These are phyloP conservation scores for Metarhizium brunneum DNA, from an alignment of 2,329 filamentous ascomycete genomes.

Conservation along the genomic window DNA sequence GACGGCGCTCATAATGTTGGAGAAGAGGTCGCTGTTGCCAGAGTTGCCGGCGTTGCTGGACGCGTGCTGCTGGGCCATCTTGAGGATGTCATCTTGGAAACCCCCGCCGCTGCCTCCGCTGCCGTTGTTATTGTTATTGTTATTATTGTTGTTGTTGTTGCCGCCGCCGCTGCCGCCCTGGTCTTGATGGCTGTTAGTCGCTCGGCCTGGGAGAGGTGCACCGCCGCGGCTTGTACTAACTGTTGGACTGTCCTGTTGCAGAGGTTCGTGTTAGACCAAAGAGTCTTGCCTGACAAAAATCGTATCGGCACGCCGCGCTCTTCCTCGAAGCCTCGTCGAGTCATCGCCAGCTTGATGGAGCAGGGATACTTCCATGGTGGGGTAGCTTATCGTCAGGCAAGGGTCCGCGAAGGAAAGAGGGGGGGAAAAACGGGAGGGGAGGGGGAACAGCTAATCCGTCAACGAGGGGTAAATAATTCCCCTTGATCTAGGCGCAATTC, in stretches of 20 bases:
- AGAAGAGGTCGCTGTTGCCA: constrained; percentile 39
- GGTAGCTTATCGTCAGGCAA: background rate
- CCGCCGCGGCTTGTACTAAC: background rate
- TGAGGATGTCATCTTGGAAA: constrained; percentile 36
- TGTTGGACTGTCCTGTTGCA: constrained; percentile 2
- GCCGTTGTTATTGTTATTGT: constrained; percentile 12
- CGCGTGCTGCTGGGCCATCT: constrained; percentile 38
- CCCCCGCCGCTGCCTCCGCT: constrained; percentile 18
- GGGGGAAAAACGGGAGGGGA: too few species aligned
- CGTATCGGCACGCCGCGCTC: too few species aligned
- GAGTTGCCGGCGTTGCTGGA: constrained; percentile 35
- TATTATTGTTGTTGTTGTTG: constrained; percentile 10
- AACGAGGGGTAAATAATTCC: too few species aligned
- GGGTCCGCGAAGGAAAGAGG: too few species aligned
- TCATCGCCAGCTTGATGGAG: background rate
- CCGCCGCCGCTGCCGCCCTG: background rate
- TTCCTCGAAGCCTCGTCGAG: background rate
- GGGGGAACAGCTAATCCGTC: too few species aligned
- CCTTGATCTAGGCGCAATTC: background rate
- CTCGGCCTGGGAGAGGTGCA: background rate
- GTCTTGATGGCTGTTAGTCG: background rate
- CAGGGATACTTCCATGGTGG: background rate
- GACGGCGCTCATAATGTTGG: constrained; percentile 35
- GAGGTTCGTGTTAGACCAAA: background rate
- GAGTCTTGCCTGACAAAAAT: background rate